Conservation (phyloP, 1,284 basidiomycete species). For the Ustilago trichophora region DNA sequence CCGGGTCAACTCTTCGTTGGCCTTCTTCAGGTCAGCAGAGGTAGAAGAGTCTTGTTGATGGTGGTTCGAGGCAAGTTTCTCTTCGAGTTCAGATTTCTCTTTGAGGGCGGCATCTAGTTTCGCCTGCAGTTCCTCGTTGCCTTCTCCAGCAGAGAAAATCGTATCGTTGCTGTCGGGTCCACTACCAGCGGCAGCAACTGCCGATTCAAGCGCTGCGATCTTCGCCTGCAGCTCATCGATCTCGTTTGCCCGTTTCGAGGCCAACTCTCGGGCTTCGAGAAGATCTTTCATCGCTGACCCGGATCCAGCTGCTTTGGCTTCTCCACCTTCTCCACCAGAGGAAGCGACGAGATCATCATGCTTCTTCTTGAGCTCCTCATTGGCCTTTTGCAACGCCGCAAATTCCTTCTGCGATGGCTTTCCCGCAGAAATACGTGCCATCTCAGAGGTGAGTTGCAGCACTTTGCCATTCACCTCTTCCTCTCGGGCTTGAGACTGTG, state of each 20-base stretch:
- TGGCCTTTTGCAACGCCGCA: constrained; percentile 22
- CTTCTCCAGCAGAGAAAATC: not conserved
- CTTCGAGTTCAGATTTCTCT: constrained; percentile 12
- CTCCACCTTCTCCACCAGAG: not conserved
- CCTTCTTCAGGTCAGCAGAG: constrained; percentile 7
- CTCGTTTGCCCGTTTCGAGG: constrained; percentile 1
- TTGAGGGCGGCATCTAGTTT: constrained; percentile 3
- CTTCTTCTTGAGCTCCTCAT: constrained; percentile 41
- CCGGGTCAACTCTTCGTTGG: not conserved
- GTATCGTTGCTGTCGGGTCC: not conserved
- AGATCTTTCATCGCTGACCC: constrained; percentile 25
- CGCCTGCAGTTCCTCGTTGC: constrained; percentile 2
- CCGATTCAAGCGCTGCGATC: constrained; percentile 4
- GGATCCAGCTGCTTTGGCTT: no score
- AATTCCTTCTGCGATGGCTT: constrained; percentile 27
- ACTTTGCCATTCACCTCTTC: constrained; percentile 27
- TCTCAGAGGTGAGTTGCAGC: constrained; percentile 31
- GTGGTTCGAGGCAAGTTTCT: not conserved
- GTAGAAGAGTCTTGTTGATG: not conserved
- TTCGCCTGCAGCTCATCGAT: constrained; percentile 22
- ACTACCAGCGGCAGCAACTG: not conserved
- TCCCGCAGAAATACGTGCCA: constrained; percentile 25
- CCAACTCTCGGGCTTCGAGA: constrained; percentile 15
- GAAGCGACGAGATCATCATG: constrained; percentile 14
- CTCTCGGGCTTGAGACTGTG: constrained; percentile 10